Conservation (phyloP, 768 basidiomycete species). For the Lactarius sp. region DNA sequence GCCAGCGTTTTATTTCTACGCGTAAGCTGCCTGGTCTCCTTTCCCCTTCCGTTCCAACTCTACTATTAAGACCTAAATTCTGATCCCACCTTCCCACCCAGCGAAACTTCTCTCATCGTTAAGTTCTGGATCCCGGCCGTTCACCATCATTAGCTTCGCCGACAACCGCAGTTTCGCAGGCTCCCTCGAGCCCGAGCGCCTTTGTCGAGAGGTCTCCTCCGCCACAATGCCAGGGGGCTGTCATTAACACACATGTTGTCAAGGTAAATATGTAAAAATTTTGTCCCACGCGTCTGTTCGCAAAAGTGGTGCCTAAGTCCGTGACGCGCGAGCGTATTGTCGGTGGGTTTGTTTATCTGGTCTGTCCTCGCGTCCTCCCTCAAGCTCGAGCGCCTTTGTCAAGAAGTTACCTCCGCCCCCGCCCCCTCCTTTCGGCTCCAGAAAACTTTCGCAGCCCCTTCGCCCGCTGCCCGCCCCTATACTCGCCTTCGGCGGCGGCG, state of each 20-base stretch:
- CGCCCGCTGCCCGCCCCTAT: conserved; percentile 5
- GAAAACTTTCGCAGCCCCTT: no score
- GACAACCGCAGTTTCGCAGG: conserved; percentile 28
- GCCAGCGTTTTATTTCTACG: conserved; percentile 79
- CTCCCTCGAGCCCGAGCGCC: conserved; percentile 10
- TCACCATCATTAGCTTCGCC: conserved; percentile 25
- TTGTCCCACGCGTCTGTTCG: no score
- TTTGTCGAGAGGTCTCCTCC: conserved; percentile 27
- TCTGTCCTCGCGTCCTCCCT: no score
- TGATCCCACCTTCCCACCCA: conserved; percentile 29
- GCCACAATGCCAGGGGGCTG: neutral
- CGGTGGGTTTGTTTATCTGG: no score
- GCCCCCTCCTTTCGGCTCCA: no score
- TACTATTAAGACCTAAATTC: neutral
- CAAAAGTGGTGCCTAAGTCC: no score
- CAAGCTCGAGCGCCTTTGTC: no score
- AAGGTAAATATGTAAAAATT: no score
- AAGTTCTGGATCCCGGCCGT: conserved; percentile 8
- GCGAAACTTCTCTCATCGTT: conserved; percentile 58
- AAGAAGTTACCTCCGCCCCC: no score
- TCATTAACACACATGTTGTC: no score
- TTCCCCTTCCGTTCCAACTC: neutral
- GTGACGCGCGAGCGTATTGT: no score
- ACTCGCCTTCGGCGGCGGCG: conserved; percentile 36
- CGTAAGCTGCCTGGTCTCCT: conserved; percentile 46